Evolutionary conservation across 352 stramenopile species (phyloP), one percentile per base, ranked within the genome.

Genomic region (Globisporangium cederbergense): DNA sequence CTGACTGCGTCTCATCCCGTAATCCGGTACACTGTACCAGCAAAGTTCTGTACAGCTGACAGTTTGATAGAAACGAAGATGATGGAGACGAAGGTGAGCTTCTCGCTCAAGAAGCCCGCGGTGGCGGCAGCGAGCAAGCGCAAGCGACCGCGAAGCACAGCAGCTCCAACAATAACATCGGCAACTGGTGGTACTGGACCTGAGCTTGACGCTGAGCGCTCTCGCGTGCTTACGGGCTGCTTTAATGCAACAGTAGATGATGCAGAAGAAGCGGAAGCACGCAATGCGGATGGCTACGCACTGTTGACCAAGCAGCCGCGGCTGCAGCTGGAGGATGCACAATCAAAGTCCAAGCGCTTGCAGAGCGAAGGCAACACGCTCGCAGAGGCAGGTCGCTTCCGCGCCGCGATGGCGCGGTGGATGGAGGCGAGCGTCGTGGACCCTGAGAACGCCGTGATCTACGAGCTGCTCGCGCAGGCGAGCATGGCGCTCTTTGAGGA

Each of bases 291-390:
- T 11, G 28, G 25, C 6, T 25, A 14, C 32, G 42, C 20, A 4
- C 28, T 34, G 34, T 38, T 28, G 4, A 50, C 18, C 13, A 67
- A 54, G 49, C 70, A 71, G 42, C 69, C 66, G n/a, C 47, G 53
- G 1, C 43, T 78, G 30, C 28, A 67, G 42, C 73, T 95, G 13
- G 87, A 93, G 67, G 85, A 95, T 65, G 61, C 60, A 1, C 13
- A 38, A 3, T 66, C 68, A 25, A 91, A 89, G 51, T 72, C 81
- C 10, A 83, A 79, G 52, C 79, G 84, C 38, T 62, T 95, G 13
- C 81, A 92, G 60, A 66, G 73, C n/a, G 87, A 95, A 61, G 87
- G 87, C 64, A 90, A 90, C 66, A 87, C 68, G 10, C 75, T 95
- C 4, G 87, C 87, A 1, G 85, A 92, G 54, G 75, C 58, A 73